Evolutionary conservation across 129 eudicot species (phyloP), one percentile per base, ranked within the genome.

Genomic region (Kitagawia praeruptora): DNA sequence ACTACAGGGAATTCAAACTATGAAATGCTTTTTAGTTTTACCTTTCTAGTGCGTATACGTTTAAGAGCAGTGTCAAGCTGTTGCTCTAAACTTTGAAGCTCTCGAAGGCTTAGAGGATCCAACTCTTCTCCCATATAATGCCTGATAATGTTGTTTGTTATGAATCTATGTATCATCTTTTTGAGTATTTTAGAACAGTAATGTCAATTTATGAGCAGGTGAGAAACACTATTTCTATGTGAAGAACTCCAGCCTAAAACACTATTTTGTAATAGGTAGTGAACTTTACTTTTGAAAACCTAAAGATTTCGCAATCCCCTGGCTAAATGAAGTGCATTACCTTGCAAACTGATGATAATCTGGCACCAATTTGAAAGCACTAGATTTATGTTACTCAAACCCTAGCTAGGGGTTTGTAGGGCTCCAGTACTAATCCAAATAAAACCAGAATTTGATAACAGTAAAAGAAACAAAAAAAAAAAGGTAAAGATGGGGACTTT

Each of bases 51-150:
- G 72, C 97, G 78, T 58, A 89, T 82, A 47, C 94, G 86, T 79
- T 87, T 92, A 74, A 92, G 88, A 82, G 94, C 90, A 34, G 84
- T 81, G 66, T 92, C 94, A 44, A 89, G 87, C 81, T 92, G 97
- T 67, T 88, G 97, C 87, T 90, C 97, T 85, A 92, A 85, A 82
- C 84, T 83, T 75, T 90, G 97, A 77, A 92, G 96, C 82, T 92
- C 93, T 69, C 91, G 66, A 80, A 88, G 81, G 88, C 78, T 87
- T 75, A 92, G 75, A 38, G 87, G 82, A 61, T 87, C 93, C 42
- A 92, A 77, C 53, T 88, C 97, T 79, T 90, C 91, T 82, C 97
- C 97, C 45, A 37, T 89, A 84, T 87, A 92, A 71, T 90, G 87
- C 91, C 97, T 92, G 42, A 86, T n/a, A 28, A 37, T 27, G 12